Percentiles rank a stretch among this genome's conserved stretches.
phyloP scores from a whole-genome alignment of 768 basidiomycete genomes.

The Amanita rubescens region DNA sequence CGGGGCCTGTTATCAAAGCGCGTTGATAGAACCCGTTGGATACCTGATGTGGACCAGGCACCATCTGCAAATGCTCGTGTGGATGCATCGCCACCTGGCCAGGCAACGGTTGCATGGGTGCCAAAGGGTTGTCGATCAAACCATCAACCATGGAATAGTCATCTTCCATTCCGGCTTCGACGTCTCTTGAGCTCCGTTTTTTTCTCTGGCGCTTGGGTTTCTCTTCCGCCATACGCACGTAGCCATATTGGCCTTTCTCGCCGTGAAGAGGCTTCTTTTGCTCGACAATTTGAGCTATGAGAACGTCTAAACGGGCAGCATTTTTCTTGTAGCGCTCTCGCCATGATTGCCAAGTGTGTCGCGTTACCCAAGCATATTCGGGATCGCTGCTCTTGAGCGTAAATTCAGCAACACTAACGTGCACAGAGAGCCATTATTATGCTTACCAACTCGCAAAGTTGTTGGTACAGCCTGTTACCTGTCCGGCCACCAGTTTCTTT shows the following conservation, averaged over 20 bases:
- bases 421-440: background rate
- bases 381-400: constrained; percentile 49
- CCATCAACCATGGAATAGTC: constrained; percentile 19
- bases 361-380: constrained; percentile 70
- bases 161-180: constrained; percentile 8
- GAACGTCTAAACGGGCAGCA: constrained; percentile 51
- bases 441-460: constrained; percentile 64
- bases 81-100: constrained; percentile 8
- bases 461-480: constrained; percentile 77
- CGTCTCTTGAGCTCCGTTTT: constrained; percentile 31
- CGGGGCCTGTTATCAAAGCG: constrained; percentile 10
- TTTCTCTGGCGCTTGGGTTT: constrained; percentile 52
- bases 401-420: background rate
- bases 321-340: constrained; percentile 87
- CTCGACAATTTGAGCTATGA: constrained; percentile 61
- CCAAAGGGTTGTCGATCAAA: constrained; percentile 8
- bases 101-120: constrained; percentile 3
- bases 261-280: constrained; percentile 61
- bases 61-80: constrained; percentile 8
- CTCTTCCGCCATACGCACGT: constrained; percentile 68
- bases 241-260: constrained; percentile 79
- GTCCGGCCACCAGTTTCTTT: constrained; percentile 78
- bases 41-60: constrained; percentile 13
- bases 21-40: constrained; percentile 11
- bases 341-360: constrained; percentile 90